Conservation (phyloP, 805 yeast genomes). For the Candida tammaniensis region DNA sequence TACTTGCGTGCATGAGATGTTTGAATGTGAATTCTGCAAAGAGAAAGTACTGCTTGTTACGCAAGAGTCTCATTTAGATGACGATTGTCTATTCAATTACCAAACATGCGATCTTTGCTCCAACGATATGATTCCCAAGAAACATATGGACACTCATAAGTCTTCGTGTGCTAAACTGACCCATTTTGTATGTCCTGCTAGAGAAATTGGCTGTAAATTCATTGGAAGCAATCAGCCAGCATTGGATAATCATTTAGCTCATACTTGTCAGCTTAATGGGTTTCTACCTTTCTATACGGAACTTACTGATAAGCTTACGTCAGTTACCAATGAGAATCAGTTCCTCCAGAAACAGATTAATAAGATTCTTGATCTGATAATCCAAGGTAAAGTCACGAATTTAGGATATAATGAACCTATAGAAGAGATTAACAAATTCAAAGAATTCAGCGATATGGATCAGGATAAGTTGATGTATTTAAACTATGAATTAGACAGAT, state of each 20-base stretch:
- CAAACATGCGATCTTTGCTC: slow-evolving; percentile 42
- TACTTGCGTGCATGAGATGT: slow-evolving; percentile 39
- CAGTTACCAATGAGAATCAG: slow-evolving; percentile 33
- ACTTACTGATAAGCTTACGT: slow-evolving; percentile 23
- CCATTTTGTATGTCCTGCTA: slow-evolving; percentile 46
- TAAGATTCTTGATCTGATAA: slow-evolving; percentile 43
- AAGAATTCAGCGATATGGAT: slow-evolving; percentile 17
- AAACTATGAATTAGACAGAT: slow-evolving; percentile 42
- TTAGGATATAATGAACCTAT: slow-evolving; percentile 46
- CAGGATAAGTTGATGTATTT: slow-evolving; percentile 31
- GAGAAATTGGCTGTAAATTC: slow-evolving; percentile 51
- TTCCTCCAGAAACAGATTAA: slow-evolving; percentile 43
- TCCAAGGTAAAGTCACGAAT: slow-evolving; percentile 50
- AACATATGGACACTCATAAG: slow-evolving; percentile 37
- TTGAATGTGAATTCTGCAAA: slow-evolving; percentile 38
- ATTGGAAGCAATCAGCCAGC: slow-evolving; percentile 33
- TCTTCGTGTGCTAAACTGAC: slow-evolving; percentile 39
- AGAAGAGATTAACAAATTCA: slow-evolving; percentile 41
- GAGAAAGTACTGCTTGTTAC: slow-evolving; percentile 23
- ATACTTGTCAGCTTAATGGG: slow-evolving; percentile 29
- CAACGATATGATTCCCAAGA: slow-evolving; percentile 39
- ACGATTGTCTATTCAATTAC: slow-evolving; percentile 39
- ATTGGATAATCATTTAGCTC: slow-evolving; percentile 32
- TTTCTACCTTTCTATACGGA: slow-evolving; percentile 25
- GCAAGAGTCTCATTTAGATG: slow-evolving; percentile 31